Evolutionary conservation across 495 filamentous ascomycete species (phyloP).

Genomic region (Podospora conica): DNA sequence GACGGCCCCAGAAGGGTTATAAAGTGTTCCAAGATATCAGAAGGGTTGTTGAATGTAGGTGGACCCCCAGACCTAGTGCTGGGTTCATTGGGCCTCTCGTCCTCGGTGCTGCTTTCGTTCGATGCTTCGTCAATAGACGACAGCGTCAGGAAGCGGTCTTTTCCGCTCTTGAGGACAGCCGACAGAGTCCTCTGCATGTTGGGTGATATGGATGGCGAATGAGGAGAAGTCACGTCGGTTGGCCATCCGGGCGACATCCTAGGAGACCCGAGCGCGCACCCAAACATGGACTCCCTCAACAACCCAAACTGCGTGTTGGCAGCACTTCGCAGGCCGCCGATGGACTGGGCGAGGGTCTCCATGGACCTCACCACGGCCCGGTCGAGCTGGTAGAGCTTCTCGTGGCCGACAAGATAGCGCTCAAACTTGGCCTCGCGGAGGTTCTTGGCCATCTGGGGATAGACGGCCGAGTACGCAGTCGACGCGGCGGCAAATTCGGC

Average conservation of each 20-base stretch:
- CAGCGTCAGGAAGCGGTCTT: constrained; percentile 35
- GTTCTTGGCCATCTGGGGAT: constrained; percentile 68
- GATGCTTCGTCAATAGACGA: constrained; percentile 62
- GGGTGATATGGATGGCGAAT: constrained; percentile 28
- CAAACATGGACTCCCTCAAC: constrained; percentile 52
- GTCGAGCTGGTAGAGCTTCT: constrained; percentile 74
- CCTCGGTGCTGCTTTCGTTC: constrained; percentile 50
- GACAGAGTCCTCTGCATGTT: constrained; percentile 27
- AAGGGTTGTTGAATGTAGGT: constrained; percentile 46
- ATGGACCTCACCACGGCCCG: constrained; percentile 75
- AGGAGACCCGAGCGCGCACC: constrained; percentile 13
- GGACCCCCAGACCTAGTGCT: constrained; percentile 1
- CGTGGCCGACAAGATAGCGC: constrained; percentile 77
- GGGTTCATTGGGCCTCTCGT: background rate
- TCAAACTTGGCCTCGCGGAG: constrained; percentile 85
- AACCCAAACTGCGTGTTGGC: constrained; percentile 84
- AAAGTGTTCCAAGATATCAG: constrained; percentile 82
- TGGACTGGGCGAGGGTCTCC: constrained; percentile 79
- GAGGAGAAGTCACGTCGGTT: constrained; percentile 23
- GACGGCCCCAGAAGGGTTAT: constrained; percentile 83
- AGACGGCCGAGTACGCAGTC: constrained; percentile 61
- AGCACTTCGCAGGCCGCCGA: constrained; percentile 86
- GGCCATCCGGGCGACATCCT: background rate
- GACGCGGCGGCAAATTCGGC: constrained; percentile 58
- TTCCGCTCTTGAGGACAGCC: constrained; percentile 25